Base-by-base conservation (phyloP, 192 early-diverging fungal genomes). In the Piromyces finnis region DNA sequence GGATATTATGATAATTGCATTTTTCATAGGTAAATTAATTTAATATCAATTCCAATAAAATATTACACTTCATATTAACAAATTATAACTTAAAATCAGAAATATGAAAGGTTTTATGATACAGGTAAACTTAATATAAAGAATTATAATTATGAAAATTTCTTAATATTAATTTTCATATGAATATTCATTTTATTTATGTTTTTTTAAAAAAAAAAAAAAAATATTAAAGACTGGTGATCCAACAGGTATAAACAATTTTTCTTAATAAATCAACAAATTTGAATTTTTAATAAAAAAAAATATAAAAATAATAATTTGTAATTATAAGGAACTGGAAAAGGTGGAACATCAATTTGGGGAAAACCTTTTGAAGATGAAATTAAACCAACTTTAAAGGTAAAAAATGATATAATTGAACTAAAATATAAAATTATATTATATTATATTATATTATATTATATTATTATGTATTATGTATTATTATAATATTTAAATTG, bases 1-100 rank as follows among this genome's bases (percentile, higher is more conserved):
- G 93, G 93, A 68, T 98, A 97, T 84, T 98, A 98, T 84, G 93
- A 97, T 85, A 89, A 90, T 79, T 91, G 89, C 78, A 84, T 94
- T 30, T 92, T 98, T 81, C 96, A 97, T 82, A 86, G 91, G 80
- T 87, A 87, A 7, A 77, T 27, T 77, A 30, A 16, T 82, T 77
- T 15, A 18, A n/a, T n/a, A n/a, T n/a, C n/a, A n/a, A n/a, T n/a
- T n/a, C n/a, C n/a, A n/a, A n/a, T n/a, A n/a, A n/a, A n/a, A n/a
- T n/a, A n/a, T n/a, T n/a, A n/a, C n/a, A n/a, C n/a, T n/a, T n/a
- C n/a, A n/a, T n/a, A n/a, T n/a, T n/a, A n/a, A n/a, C n/a, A n/a
- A n/a, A n/a, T n/a, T n/a, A n/a, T n/a, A n/a, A n/a, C n/a, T n/a
- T 15, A 3, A 80, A 51, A 22, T 32, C 30, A 89, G 91, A 79